Base-by-base conservation (phyloP, 495 filamentous ascomycete genomes). In the Neurospora discreta region DNA sequence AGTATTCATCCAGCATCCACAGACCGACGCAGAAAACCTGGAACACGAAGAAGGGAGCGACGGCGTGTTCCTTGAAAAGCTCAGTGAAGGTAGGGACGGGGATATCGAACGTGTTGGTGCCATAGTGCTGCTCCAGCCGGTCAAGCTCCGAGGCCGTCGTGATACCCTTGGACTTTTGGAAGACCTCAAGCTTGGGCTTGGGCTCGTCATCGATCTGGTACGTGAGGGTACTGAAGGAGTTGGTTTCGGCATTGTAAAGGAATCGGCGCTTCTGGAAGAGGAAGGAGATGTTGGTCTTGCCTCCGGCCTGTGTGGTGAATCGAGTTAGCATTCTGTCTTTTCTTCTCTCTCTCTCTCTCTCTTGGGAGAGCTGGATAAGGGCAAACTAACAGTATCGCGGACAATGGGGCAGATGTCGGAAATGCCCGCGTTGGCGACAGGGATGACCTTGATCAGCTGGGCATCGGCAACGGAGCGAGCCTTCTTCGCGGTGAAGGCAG, bases 1-100 rank as follows among this genome's bases (percentile, higher is more conserved):
- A 99, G 83, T 98, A 98, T 82, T 99, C 95, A 80, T 99, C 95
- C 80, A 99, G 80, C 90, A 98, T 93, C 95, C 95, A 99, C 73
- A 99, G 84, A 38, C 96, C 95, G 71, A 99, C 95, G 75, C 96
- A 98, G 85, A 99, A 99, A 46, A 99, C 85, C 84, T 99, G 95
- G 83, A 99, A 99, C 69, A 99, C 93, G 81, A 99, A 99, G 87
- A 99, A 99, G 15, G 95, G 95, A 39, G 95, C 95, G 40, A 99
- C 95, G 30, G 95, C 95, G 82, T 99, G 95, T 81, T 99, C 96
- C 82, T 95, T 90, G 87, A 97, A 99, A 69, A 99, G 89, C 82
- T 99, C 95, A 42, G 90, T 88, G 74, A 99, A 99, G 16, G 90
- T 92, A 11, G 95, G 95, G 26, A 99, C 95, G 30, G 95, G 95